Evolutionary conservation across 768 basidiomycete species (phyloP).

Genomic region (Stropharia rugosoannulata): DNA sequence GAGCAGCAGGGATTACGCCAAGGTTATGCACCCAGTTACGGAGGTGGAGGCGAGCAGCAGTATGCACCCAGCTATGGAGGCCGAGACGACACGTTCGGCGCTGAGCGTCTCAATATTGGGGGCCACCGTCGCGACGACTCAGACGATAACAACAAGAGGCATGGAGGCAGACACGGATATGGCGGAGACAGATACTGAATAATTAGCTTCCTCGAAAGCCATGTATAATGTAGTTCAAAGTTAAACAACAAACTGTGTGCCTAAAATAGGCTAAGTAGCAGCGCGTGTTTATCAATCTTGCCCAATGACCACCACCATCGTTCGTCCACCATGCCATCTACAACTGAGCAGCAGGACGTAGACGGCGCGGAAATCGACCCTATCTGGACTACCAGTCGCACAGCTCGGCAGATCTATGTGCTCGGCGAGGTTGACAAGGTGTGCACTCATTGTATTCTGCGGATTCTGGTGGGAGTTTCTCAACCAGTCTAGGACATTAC

Average conservation of each 20-base stretch:
- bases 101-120: slow-evolving; percentile 44
- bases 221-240: neutral
- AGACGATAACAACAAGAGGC: slow-evolving; percentile 23
- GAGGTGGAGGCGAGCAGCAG: too few relatives aligned
- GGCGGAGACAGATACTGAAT: neutral
- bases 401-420: slow-evolving; percentile 78
- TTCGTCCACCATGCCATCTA: slow-evolving; percentile 22
- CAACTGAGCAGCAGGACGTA: slow-evolving; percentile 30
- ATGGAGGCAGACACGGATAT: neutral
- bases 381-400: slow-evolving; percentile 79
- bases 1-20: slow-evolving; percentile 10
- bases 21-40: slow-evolving; percentile 25
- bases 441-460: neutral
- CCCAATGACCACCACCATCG: slow-evolving; percentile 12
- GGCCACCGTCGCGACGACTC: slow-evolving; percentile 19
- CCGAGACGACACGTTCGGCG: slow-evolving; percentile 49
- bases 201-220: neutral
- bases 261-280: neutral
- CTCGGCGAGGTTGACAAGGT: slow-evolving; percentile 81
- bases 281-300: neutral
- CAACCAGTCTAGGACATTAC: slow-evolving; percentile 63
- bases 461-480: neutral
- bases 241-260: neutral
- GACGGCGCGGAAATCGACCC: slow-evolving; percentile 61
- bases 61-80: slow-evolving; percentile 14